Conservation (phyloP, 2,329 filamentous ascomycete species). For the Botrytis byssoidea region DNA sequence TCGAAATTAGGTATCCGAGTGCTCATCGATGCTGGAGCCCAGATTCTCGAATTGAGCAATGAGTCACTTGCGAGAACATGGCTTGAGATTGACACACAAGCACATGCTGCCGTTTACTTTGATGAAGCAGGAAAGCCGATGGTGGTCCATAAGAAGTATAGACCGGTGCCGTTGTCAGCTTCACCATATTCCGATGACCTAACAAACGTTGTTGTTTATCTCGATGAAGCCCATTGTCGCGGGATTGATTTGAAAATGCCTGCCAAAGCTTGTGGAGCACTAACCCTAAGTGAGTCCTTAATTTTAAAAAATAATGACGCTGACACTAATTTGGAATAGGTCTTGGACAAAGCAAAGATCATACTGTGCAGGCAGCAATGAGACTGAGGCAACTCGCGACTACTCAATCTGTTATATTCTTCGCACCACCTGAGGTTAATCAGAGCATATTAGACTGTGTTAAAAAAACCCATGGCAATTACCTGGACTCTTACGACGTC, state of each 20-base stretch:
- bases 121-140: slow-evolving; percentile 24
- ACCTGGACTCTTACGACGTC: slow-evolving; percentile 45
- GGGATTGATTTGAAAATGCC: slow-evolving; percentile 34
- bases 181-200: slow-evolving; percentile 31
- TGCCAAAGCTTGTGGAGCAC: slow-evolving; percentile 23
- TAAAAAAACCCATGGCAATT: slow-evolving; percentile 33
- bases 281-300: slow-evolving; percentile 27
- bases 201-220: slow-evolving; percentile 29
- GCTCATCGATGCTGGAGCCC: slow-evolving; percentile 63
- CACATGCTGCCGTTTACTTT: slow-evolving; percentile 28
- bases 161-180: slow-evolving; percentile 28
- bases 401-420: slow-evolving; percentile 35
- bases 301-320: no score
- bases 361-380: slow-evolving; percentile 67
- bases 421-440: slow-evolving; percentile 36
- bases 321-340: background rate
- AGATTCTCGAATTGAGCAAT: slow-evolving; percentile 60
- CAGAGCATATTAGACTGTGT: slow-evolving; percentile 54
- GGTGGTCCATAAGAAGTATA: slow-evolving; percentile 27
- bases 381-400: slow-evolving; percentile 57
- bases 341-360: slow-evolving; percentile 32
- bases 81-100: slow-evolving; percentile 26
- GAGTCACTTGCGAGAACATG: slow-evolving; percentile 26
- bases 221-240: slow-evolving; percentile 35
- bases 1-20: slow-evolving; percentile 46